Conservation (phyloP, 2,329 filamentous ascomycete species). For the Xylaria arbuscula region DNA sequence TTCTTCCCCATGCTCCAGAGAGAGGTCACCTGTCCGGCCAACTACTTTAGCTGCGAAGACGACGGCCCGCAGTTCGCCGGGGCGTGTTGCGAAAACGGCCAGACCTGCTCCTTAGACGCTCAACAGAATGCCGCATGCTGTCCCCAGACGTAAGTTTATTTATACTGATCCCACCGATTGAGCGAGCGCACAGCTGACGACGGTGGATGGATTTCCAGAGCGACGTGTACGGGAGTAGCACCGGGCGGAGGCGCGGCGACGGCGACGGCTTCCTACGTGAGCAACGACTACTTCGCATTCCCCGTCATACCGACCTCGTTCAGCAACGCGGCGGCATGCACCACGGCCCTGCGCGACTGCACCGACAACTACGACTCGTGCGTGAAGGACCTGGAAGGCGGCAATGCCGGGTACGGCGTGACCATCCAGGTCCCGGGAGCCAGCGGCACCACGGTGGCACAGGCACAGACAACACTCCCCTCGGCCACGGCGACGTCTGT, state of each 20-base stretch:
- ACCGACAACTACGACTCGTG: conserved; percentile 65
- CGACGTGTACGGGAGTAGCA: conserved; percentile 67
- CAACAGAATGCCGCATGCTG: conserved; percentile 65
- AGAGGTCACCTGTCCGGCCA: conserved; percentile 56
- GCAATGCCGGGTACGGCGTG: conserved; percentile 59
- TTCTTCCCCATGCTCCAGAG: conserved; percentile 46
- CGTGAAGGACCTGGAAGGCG: conserved; percentile 59
- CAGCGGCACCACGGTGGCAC: conserved; percentile 63
- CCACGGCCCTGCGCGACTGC: conserved; percentile 63
- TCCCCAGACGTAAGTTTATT: conserved; percentile 59
- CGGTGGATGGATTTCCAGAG: conserved; percentile 50
- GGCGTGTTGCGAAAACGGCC: conserved; percentile 64
- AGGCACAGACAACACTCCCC: conserved; percentile 54
- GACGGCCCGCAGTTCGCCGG: conserved; percentile 59
- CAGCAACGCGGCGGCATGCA: conserved; percentile 62
- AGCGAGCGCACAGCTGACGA: conserved; percentile 16
- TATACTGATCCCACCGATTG: not conserved
- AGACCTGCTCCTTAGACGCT: conserved; percentile 62
- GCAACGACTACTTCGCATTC: conserved; percentile 70
- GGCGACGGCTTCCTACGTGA: conserved; percentile 61
- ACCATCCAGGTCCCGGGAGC: conserved; percentile 67
- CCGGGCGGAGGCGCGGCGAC: conserved; percentile 51
- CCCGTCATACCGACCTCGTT: conserved; percentile 67
- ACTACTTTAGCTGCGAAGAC: conserved; percentile 63
- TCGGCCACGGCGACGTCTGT: conserved; percentile 62